Percentiles rank a stretch among this genome's conserved stretches.
Conservation (phyloP, 2,329 filamentous ascomycete species). For the Anisogramma anomala region DNA sequence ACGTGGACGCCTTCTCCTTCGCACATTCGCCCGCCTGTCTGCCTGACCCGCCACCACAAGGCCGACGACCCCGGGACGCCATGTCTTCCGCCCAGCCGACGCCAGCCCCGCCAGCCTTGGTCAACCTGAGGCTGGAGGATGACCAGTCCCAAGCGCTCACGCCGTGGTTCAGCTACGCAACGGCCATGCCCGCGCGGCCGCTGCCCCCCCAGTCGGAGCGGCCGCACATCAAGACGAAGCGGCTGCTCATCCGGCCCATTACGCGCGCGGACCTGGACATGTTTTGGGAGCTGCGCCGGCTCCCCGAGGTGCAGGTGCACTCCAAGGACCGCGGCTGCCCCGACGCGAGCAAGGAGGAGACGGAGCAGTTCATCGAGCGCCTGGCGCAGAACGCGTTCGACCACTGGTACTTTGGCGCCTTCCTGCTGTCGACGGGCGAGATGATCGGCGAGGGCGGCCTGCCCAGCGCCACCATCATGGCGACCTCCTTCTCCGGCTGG, state of each 20-base stretch:
- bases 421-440: conserved; percentile 19
- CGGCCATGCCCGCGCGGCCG: conserved; percentile 3
- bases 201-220: conserved; percentile 6
- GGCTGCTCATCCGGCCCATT: conserved; percentile 14
- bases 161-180: conserved; percentile 9
- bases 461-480: conserved; percentile 5
- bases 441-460: conserved; percentile 22
- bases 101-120: not conserved
- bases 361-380: not conserved
- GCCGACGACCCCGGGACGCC: too few relatives aligned
- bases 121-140: not conserved
- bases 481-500: conserved; percentile 9
- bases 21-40: too few relatives aligned
- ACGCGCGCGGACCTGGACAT: conserved; percentile 7
- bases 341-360: conserved; percentile 8
- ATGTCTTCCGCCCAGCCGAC: too few relatives aligned
- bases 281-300: conserved; percentile 12
- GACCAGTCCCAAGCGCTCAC: not conserved
- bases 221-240: conserved; percentile 7
- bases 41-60: too few relatives aligned
- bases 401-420: conserved; percentile 18
- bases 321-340: conserved; percentile 12
- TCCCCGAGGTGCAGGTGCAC: conserved; percentile 3
- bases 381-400: conserved; percentile 3
- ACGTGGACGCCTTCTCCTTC: too few relatives aligned